phyloP scores from a whole-genome alignment of 805 yeast genomes.

The Sugiyamaella qingdaonensis region DNA sequence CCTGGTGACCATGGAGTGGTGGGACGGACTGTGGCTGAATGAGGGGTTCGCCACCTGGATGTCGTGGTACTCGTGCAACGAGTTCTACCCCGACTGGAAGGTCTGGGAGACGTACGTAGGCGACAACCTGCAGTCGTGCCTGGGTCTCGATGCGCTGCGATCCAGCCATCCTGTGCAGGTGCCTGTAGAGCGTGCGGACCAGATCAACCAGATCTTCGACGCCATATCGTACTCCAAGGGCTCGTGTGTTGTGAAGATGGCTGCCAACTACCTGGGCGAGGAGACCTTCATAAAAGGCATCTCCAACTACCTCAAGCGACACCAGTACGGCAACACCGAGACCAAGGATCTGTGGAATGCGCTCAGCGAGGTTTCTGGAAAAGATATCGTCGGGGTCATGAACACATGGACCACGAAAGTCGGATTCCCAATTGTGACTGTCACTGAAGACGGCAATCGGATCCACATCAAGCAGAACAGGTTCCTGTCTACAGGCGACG shows the following conservation, averaged over 20 bases:
- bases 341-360: slow-evolving; percentile 72
- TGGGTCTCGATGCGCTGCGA: slow-evolving; percentile 66
- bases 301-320: slow-evolving; percentile 57
- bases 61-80: slow-evolving; percentile 64
- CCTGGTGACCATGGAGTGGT: slow-evolving; percentile 87
- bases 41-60: slow-evolving; percentile 91
- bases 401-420: slow-evolving; percentile 66
- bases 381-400: slow-evolving; percentile 57
- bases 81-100: slow-evolving; percentile 77
- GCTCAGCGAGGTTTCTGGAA: slow-evolving; percentile 57
- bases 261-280: slow-evolving; percentile 64
- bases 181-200: slow-evolving; percentile 71
- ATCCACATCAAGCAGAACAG: slow-evolving; percentile 53
- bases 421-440: slow-evolving; percentile 69
- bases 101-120: slow-evolving; percentile 74
- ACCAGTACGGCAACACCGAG: slow-evolving; percentile 65
- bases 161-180: slow-evolving; percentile 79
- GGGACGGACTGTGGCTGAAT: slow-evolving; percentile 88
- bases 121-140: slow-evolving; percentile 70
- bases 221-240: slow-evolving; percentile 80
- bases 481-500: slow-evolving; percentile 61
- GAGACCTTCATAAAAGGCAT: slow-evolving; percentile 71
- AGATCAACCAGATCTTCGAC: slow-evolving; percentile 78
- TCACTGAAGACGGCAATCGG: slow-evolving; percentile 34
- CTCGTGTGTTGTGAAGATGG: slow-evolving; percentile 72